Base-by-base conservation (phyloP, 2,329 filamentous ascomycete species). In the Leptographium wingfieldii region DNA sequence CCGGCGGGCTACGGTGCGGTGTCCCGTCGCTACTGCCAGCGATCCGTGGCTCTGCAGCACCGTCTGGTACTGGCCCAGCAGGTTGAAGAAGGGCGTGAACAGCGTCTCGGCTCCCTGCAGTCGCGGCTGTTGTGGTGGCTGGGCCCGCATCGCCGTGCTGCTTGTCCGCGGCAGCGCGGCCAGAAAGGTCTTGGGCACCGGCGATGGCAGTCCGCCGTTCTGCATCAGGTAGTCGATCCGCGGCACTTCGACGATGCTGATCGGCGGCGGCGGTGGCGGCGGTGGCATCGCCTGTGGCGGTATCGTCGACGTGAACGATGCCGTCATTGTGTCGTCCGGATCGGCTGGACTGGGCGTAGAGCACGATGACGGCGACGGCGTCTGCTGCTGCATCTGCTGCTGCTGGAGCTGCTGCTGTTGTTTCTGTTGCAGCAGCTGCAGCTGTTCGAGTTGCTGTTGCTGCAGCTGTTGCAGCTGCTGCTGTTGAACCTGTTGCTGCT, bases 161-260 rank as follows among this genome's bases (percentile, higher is more conserved):
- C 43, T n/a, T 19, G 19, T 16, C 59, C 73, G 78, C 38, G 82
- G 86, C 60, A 82, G 75, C 52, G 78, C 85, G 48, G 84, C 79
- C 9, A 96, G 75, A 58, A 96, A 83, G 61, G 84, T 83, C 66
- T 86, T 88, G 0, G 91, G 84, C 0, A 94, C 81, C 0, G 84
- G 77, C 53, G 87, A 80, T 27, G 84, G 72, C 22, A 97, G 74
- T 0, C 92, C 92, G 48, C 92, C 92, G 70, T 96, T 87, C 67
- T 94, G 90, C 59, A 96, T 79, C 22, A 97, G 77, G 69, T 97
- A 97, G 70, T 97, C 92, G 22, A 97, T 91, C 62, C 89, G 83
- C 0, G 92, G 92, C 14, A 85, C 80, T 49, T 90, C 84, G 52
- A 86, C 78, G 57, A 85, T 75, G 65, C 84, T 81, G 10, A 90